Evolutionary conservation across 768 basidiomycete species (phyloP).

Genomic region (Russula emetica): DNA sequence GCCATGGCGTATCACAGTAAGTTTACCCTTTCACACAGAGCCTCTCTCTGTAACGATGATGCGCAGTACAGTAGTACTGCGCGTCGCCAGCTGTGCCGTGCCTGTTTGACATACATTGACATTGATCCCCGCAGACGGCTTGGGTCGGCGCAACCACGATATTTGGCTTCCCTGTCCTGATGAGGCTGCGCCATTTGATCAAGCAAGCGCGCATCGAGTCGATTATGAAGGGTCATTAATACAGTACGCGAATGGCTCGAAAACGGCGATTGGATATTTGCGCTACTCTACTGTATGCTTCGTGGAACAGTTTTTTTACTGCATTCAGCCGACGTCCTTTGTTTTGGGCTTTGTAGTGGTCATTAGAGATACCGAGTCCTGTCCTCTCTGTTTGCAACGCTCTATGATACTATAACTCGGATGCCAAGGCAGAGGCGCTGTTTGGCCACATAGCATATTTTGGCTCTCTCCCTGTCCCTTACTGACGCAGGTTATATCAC

Average conservation of each 20-base stretch:
- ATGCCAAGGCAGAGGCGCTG: no score
- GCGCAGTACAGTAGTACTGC: background rate
- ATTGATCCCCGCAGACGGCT: constrained; percentile 38
- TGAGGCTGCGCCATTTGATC: constrained; percentile 52
- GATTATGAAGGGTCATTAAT: constrained; percentile 66
- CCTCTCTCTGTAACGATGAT: background rate
- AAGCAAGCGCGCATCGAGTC: constrained; percentile 71
- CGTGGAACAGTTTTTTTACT: no score
- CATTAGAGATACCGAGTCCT: background rate
- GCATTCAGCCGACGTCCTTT: no score
- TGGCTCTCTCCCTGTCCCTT: no score
- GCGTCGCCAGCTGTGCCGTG: background rate
- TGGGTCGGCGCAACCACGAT: constrained; percentile 52
- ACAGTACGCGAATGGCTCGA: background rate
- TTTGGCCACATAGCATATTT: no score
- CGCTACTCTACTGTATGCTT: background rate
- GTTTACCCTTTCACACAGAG: constrained; percentile 29
- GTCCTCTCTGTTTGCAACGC: background rate
- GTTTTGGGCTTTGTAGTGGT: background rate
- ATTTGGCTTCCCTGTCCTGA: constrained; percentile 53
- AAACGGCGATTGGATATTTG: background rate
- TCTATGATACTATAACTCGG: background rate
- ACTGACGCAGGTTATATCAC: no score
- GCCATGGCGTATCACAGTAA: constrained; percentile 40
- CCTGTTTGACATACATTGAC: background rate